phyloP scores from a whole-genome alignment of 202 grass and related monocot genomes.

The Setaria viridis region DNA sequence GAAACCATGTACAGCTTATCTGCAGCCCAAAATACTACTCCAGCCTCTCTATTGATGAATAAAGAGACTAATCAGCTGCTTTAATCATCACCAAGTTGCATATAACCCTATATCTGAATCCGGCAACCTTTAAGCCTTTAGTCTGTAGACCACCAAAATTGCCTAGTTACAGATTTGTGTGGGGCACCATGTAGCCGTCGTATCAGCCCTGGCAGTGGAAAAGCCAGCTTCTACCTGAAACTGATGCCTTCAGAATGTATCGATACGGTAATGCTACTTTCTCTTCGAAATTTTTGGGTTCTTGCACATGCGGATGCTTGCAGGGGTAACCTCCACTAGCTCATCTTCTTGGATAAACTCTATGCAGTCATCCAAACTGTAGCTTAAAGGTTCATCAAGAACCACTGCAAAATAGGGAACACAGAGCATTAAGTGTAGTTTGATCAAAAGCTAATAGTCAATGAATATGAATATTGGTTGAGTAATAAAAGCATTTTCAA shows the following conservation, averaged over 20 bases:
- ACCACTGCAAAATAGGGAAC: conserved; percentile 72
- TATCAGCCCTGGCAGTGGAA: neutral
- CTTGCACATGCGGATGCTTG: conserved; percentile 86
- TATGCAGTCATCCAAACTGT: conserved; percentile 99
- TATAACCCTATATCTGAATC: conserved; percentile 47
- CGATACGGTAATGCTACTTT: conserved; percentile 24
- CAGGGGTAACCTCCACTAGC: conserved; percentile 89
- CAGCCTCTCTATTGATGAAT: conserved; percentile 29
- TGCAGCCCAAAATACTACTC: conserved; percentile 4
- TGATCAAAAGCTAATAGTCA: neutral
- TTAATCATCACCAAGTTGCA: conserved; percentile 29
- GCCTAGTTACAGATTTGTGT: neutral
- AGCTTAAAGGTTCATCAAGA: conserved; percentile 82
- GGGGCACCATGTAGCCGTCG: neutral
- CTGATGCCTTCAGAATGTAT: conserved; percentile 11
- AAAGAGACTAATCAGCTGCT: neutral
- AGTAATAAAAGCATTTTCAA: neutral
- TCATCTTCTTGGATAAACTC: conserved; percentile 99
- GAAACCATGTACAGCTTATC: conserved; percentile 32
- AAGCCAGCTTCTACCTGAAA: conserved; percentile 17
- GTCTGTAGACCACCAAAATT: conserved; percentile 22
- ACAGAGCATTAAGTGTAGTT: conserved; percentile 20
- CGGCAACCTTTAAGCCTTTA: neutral
- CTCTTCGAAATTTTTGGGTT: conserved; percentile 85
- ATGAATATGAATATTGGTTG: neutral